Conservation (phyloP, 83 land plant genomes). For the Picea abies region DNA sequence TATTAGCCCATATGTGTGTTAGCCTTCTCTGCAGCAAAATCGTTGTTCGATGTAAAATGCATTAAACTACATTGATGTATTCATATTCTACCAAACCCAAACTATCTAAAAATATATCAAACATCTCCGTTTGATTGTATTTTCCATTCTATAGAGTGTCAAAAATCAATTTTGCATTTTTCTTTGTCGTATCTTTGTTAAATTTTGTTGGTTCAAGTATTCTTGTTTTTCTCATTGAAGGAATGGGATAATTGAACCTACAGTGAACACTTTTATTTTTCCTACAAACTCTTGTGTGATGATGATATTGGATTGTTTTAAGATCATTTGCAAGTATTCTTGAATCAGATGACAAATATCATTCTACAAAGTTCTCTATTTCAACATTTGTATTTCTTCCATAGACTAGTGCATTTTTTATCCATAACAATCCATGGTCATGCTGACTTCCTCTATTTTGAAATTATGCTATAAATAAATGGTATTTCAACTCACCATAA, state of each 20-base stretch:
- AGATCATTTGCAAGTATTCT: not conserved
- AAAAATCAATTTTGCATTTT: no score
- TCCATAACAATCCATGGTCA: not conserved
- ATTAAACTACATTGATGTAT: no score
- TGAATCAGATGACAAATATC: not conserved
- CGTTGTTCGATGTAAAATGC: no score
- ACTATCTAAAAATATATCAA: no score
- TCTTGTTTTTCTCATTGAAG: not conserved
- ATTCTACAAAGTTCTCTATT: not conserved
- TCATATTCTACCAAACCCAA: no score
- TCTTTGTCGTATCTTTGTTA: no score
- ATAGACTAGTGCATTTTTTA: not conserved
- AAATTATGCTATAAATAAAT: not conserved
- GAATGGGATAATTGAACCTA: not conserved
- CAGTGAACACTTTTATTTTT: not conserved
- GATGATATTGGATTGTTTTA: not conserved
- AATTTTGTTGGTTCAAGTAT: not conserved
- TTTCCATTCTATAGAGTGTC: no score
- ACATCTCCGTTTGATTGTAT: no score
- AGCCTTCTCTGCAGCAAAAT: no score
- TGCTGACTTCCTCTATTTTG: not conserved
- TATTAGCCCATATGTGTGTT: no score
- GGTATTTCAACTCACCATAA: not conserved
- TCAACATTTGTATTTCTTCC: not conserved
- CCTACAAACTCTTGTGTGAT: not conserved